These are phyloP conservation scores for Exsudoporus frostii DNA, from an alignment of 768 basidiomycete genomes.

Conservation along the genomic window DNA sequence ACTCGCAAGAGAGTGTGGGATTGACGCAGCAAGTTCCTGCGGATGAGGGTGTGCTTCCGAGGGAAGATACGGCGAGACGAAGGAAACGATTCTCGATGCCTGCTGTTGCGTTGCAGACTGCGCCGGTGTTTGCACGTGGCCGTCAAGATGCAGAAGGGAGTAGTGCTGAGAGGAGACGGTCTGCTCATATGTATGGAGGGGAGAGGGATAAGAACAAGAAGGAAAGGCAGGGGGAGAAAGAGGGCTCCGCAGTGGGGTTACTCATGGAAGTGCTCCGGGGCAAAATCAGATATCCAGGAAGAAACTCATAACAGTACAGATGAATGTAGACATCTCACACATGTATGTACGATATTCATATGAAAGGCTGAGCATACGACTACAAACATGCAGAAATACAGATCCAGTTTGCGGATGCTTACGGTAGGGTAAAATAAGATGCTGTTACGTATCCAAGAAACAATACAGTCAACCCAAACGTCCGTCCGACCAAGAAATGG, in stretches of 20 bases:
- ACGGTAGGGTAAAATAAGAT: background rate
- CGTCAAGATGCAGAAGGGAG: conserved; percentile 19
- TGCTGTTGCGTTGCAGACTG: conserved; percentile 72
- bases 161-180: conserved; percentile 39
- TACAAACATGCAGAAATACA: background rate
- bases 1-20: conserved; percentile 5
- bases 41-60: conserved; percentile 24
- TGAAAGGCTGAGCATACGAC: background rate
- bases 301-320: conserved; percentile 3
- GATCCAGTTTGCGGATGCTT: background rate
- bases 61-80: conserved; percentile 60
- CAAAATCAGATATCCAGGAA: conserved; percentile 23
- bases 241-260: conserved; percentile 29
- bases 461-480: background rate
- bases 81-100: conserved; percentile 73
- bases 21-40: background rate
- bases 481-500: background rate
- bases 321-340: background rate
- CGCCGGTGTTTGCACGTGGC: conserved; percentile 63
- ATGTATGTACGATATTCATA: background rate
- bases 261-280: conserved; percentile 32
- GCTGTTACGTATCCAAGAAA: background rate
- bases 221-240: conserved; percentile 19
- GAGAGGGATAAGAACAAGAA: conserved; percentile 24
- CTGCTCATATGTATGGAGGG: conserved; percentile 56